Evolutionary conservation across 352 stramenopile genomes (phyloP), one percentile per base, ranked within the genome.

Genomic region (Phytopythium cucurbitacearum): DNA sequence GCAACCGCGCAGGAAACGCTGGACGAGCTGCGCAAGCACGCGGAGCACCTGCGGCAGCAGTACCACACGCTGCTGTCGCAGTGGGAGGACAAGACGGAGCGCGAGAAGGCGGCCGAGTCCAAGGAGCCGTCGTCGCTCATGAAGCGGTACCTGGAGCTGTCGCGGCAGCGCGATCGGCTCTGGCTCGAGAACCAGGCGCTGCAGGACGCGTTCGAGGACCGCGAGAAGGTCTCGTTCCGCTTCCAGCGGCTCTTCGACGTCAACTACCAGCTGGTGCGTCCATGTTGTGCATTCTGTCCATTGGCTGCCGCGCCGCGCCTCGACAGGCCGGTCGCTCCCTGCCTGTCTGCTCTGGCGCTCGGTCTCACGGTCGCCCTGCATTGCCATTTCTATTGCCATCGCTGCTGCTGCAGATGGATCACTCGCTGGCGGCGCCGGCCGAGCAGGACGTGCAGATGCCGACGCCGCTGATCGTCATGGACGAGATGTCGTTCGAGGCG

Each of bases 161-260:
- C 68, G 21, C 64, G 65, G 16, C 55, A 76, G 11, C 71, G 71
- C n/a, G 71, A 81, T 48, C 65, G 63, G 40, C 65, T 81, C 41
- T 81, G 71, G 71, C 54, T 69, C 50, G 71, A 81, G 55, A 81
- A 81, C 39, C 71, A 70, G 53, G 67, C 75, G 65, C 68, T 78
- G 40, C 71, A 78, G 43, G 68, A 74, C 38, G 48, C 73, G 32
- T 81, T 81, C 33, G 71, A 81, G 40, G 71, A 81, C 37, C 71
- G 71, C 32, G 71, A 81, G 65, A 81, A 81, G 59, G 60, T 71
- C 35, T 68, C 62, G 36, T 81, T 76, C 59, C 68, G 71, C 21
- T 67, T 81, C 37, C 71, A 81, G 56, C 65, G 71, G 15, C 71
- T 81, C 21, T 81, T 81, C 45, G 68, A 81, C 43, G 68, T 81